These are phyloP conservation scores for Suillus occidentalis DNA, from an alignment of 768 basidiomycete genomes.

Conservation along the genomic window DNA sequence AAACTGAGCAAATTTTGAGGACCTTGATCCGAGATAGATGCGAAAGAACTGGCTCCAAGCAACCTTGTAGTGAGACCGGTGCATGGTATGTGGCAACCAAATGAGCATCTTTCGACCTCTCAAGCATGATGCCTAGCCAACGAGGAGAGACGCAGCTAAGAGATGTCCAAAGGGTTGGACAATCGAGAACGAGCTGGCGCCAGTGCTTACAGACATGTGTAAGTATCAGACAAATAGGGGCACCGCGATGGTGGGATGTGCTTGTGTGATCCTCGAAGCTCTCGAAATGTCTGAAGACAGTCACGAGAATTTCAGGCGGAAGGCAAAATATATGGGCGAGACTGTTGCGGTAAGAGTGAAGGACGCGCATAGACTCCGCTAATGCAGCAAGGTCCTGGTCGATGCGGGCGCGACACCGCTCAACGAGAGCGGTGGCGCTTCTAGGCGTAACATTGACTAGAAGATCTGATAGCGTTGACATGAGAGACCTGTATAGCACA, in stretches of 20 bases:
- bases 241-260: neutral
- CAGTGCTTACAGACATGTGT: constrained; percentile 36
- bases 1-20: constrained; percentile 24
- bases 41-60: constrained; percentile 28
- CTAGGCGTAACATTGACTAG: neutral
- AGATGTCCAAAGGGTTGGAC: constrained; percentile 28
- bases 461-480: neutral
- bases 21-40: constrained; percentile 30
- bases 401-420: constrained; percentile 12
- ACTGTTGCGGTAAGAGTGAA: constrained; percentile 19
- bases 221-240: constrained; percentile 24
- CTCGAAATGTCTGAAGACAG: constrained; percentile 20
- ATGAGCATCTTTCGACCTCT: constrained; percentile 40
- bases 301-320: constrained; percentile 23
- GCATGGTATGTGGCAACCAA: constrained; percentile 19
- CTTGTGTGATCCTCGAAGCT: neutral
- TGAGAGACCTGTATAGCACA: neutral
- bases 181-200: constrained; percentile 43
- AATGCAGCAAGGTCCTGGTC: constrained; percentile 19
- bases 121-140: neutral
- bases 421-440: neutral
- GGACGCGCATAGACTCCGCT: constrained; percentile 13
- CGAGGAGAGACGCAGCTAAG: constrained; percentile 37
- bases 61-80: constrained; percentile 24
- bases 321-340: constrained; percentile 20